Percentiles rank a stretch among this genome's conserved stretches.
Conservation (phyloP, 2,329 filamentous ascomycete species). For the Grosmannia huntii region DNA sequence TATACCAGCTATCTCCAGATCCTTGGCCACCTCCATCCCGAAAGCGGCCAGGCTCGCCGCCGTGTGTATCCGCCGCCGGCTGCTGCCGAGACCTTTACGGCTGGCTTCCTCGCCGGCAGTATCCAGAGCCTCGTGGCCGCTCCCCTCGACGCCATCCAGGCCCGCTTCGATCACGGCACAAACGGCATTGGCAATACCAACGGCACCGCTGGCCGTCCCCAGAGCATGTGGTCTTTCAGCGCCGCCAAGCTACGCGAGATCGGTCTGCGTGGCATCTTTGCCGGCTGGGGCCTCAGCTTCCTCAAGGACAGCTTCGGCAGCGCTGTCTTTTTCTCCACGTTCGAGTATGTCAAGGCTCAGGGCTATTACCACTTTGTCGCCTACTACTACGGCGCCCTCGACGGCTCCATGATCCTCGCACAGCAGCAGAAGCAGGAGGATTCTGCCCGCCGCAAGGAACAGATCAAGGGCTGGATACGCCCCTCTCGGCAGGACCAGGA, state of each 20-base stretch:
- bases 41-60: slow-evolving; percentile 41
- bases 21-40: slow-evolving; percentile 52
- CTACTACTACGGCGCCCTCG: slow-evolving; percentile 53
- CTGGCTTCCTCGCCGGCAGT: slow-evolving; percentile 55
- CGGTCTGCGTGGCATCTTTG: slow-evolving; percentile 58
- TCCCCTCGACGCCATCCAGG: slow-evolving; percentile 63
- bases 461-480: slow-evolving; percentile 1
- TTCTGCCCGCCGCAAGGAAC: slow-evolving; percentile 30
- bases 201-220: slow-evolving; percentile 19
- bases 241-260: slow-evolving; percentile 57
- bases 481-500: too few relatives aligned
- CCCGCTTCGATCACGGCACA: slow-evolving; percentile 51
- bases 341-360: slow-evolving; percentile 66
- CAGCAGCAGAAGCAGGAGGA: slow-evolving; percentile 19
- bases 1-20: slow-evolving; percentile 67
- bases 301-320: slow-evolving; percentile 57
- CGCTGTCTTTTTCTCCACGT: slow-evolving; percentile 61
- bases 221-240: slow-evolving; percentile 63
- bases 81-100: slow-evolving; percentile 50
- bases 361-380: slow-evolving; percentile 59
- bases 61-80: slow-evolving; percentile 59
- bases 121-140: slow-evolving; percentile 62
- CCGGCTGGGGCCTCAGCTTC: slow-evolving; percentile 57
- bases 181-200: slow-evolving; percentile 24
- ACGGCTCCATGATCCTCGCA: slow-evolving; percentile 30